A percentile compares a stretch with the other conserved stretches of the same genome.
phyloP scores from a whole-genome alignment of 2,329 filamentous ascomycete genomes.

The Aureobasidium sp. region DNA sequence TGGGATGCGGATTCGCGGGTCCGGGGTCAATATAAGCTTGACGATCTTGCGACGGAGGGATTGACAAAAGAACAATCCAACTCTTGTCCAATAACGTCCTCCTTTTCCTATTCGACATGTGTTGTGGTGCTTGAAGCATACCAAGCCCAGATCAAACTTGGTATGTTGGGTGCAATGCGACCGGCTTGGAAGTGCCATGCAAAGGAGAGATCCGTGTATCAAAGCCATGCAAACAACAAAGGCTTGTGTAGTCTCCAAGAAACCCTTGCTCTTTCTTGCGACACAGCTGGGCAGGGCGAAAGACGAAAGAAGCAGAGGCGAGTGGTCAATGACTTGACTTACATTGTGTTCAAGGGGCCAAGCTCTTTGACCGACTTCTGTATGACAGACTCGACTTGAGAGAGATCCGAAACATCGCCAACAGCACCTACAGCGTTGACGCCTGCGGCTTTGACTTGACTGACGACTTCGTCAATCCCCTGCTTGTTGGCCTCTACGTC shows the following conservation, averaged over 20 bases:
- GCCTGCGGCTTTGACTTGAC: constrained; percentile 47
- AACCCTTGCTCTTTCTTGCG: neutral
- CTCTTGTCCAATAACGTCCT: neutral
- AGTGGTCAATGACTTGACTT: neutral
- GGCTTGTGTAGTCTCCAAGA: neutral
- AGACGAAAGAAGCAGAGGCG: no score
- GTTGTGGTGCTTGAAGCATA: neutral
- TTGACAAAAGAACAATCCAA: neutral
- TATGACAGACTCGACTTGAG: constrained; percentile 49
- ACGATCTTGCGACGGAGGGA: neutral
- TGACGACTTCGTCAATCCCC: constrained; percentile 46
- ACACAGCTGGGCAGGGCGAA: neutral
- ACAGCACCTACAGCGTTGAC: constrained; percentile 48
- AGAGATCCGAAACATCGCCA: constrained; percentile 55
- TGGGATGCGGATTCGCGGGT: neutral
- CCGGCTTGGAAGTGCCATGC: neutral
- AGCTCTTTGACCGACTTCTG: constrained; percentile 46
- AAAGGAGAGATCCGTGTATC: neutral
- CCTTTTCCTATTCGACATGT: neutral
- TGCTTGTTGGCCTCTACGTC: constrained; percentile 50
- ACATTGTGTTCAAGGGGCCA: constrained; percentile 47
- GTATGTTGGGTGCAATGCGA: neutral
- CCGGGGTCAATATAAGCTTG: neutral
- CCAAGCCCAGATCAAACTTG: neutral
- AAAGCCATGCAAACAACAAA: neutral